Base-by-base conservation (phyloP, 352 stramenopile genomes). In the Blastocystis hominis region DNA sequence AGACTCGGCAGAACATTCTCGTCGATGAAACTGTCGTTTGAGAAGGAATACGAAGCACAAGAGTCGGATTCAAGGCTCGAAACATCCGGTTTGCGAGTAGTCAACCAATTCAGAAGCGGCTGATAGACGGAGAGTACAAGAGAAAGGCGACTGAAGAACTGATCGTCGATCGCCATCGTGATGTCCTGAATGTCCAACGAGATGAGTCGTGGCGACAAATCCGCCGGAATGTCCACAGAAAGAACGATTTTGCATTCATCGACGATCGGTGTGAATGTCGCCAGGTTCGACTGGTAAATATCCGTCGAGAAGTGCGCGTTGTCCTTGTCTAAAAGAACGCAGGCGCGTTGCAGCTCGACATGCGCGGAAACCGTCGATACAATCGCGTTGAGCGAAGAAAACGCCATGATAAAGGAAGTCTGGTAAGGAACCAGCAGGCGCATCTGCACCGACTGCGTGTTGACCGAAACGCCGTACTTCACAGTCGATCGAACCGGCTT, bases 161-260 rank as follows among this genome's bases (percentile, higher is more conserved):
- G 47, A 47, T 84, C 72, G n/a, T 84, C 72, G 6, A 84, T 20
- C 7, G 72, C 47, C 40, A 84, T 10, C 10, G 68, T 46, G 24
- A 84, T n/a, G 30, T 84, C 72, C 7, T 61, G 34, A 13, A 61
- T 47, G 44, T 84, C 53, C n/a, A 84, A 20, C 38, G 54, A 0
- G 2, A 84, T 24, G 44, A 54, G 72, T 20, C 62, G 30, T 20
- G 62, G 34, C n/a, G 50, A 59, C n/a, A 20, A n/a, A 53, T 34
- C 50, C 15, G 72, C 34, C 56, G 72, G 68, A 3, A 53, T 69
- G 46, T 84, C 72, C 2, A 68, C 20, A 34, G 59, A 68, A 20
- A 84, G 20, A 34, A 40, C 42, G 17, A 84, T 10, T 15, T 24
- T 46, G 44, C 47, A 84, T 13, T 84, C 72, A 17, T 84, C 34